Evolutionary conservation across 148 eudicot genomes (phyloP), one percentile per base, ranked within the genome.

Genomic region (Spergularia bocconei): DNA sequence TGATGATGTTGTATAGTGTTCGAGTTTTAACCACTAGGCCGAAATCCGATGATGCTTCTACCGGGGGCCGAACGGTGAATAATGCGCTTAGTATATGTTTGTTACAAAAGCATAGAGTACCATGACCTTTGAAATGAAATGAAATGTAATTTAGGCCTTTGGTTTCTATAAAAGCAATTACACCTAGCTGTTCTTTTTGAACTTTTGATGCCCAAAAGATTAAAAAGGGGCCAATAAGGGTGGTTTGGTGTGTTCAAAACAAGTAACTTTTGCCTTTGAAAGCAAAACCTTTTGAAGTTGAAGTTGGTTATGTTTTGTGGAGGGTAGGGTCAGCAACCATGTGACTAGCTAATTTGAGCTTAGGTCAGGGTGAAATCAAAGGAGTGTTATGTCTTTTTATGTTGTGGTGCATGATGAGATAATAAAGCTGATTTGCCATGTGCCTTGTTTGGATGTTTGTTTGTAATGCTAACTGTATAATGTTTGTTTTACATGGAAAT

Each of bases 161-260:
- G 33, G 54, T 19, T 44, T 66, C 0, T 19, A 1, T 33, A 66
- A 44, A 66, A 66, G 25, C 70, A 44, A 66, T 8, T 16, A 36
- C 11, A 19, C 68, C 17, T 44, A 44, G 14, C 4, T 66, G 54
- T 50, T 47, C 71, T 67, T 67, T 67, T 67, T 50, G 33, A 67
- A 50, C 71, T 67, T 67, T 67, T 67, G 71, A 67, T 67, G 71
- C 71, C 13, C 48, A 50, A 67, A 64, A 38, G 21, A 20, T 11
- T 11, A 21, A 15, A 64, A 69, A 69, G 16, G 56, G 56, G 17
- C 52, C 17, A 68, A 68, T 7, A 7, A 13, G 33, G 36, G 36
- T 23, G 33, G 67, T 63, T 29, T 29, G 47, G 67, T 63, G 47
- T 14, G n/a, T 41, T 17, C 4, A 63, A 63, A 63, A 44, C 41